A percentile compares a stretch with the other conserved stretches of the same genome.
Evolutionary conservation across 2,329 filamentous ascomycete species (phyloP).

Genomic region (Aspergillus candidus): DNA sequence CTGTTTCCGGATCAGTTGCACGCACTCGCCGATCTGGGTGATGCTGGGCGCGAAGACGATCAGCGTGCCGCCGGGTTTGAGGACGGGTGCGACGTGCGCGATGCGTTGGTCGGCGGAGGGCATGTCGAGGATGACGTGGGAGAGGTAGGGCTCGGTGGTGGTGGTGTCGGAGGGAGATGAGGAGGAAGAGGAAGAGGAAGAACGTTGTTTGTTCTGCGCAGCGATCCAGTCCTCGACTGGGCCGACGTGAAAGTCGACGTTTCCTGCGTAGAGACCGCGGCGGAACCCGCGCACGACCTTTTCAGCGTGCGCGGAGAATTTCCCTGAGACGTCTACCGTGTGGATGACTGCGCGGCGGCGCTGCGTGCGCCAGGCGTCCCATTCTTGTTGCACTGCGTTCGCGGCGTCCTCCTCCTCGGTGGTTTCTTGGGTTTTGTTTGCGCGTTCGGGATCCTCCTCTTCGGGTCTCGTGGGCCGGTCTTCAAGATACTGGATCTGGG

Average conservation of each 20-base stretch:
- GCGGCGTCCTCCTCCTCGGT: conserved; percentile 3
- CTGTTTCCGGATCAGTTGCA: conserved; percentile 49
- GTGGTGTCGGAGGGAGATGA: conserved; percentile 14
- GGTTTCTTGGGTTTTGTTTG: conserved; percentile 2
- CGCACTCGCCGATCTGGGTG: conserved; percentile 66
- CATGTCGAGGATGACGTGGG: conserved; percentile 68
- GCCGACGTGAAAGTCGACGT: conserved; percentile 69
- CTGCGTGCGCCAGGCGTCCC: conserved; percentile 43
- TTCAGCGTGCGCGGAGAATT: conserved; percentile 59
- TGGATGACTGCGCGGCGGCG: conserved; percentile 66
- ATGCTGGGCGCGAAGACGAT: conserved; percentile 71
- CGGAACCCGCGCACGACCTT: conserved; percentile 62
- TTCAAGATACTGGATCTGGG: conserved; percentile 27
- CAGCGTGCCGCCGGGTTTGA: conserved; percentile 60
- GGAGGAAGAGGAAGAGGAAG: conserved; percentile 7
- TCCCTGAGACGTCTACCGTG: conserved; percentile 60
- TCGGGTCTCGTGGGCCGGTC: conserved; percentile 20
- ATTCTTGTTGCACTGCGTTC: conserved; percentile 27
- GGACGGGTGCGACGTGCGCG: conserved; percentile 42
- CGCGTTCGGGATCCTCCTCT: conserved; percentile 14
- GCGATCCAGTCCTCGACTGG: conserved; percentile 59
- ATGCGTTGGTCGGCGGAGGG: conserved; percentile 54
- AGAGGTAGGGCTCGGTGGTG: conserved; percentile 55
- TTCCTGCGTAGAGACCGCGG: conserved; percentile 61
- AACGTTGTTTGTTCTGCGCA: conserved; percentile 42